Percentiles rank a stretch among this genome's conserved stretches.
These are phyloP conservation scores for Trametes cingulata DNA, from an alignment of 768 basidiomycete genomes.

Conservation along the genomic window DNA sequence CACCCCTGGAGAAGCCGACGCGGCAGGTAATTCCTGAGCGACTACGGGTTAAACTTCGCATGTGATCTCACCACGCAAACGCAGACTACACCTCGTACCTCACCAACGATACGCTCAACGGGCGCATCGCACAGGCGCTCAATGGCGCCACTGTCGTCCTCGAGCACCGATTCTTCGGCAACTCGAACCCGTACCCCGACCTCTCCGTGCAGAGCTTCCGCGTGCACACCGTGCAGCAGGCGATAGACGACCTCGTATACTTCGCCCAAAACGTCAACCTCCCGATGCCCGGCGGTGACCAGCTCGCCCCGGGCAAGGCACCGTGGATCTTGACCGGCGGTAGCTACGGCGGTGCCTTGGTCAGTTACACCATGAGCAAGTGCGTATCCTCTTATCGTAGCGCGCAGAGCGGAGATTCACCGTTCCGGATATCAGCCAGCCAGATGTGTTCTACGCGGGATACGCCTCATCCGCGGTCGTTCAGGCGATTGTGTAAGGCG, in stretches of 20 bases:
- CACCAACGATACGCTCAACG: slow-evolving; percentile 61
- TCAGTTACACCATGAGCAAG: slow-evolving; percentile 67
- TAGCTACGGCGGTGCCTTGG: slow-evolving; percentile 42
- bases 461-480: slow-evolving; percentile 65
- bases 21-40: slow-evolving; percentile 37
- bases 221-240: slow-evolving; percentile 67
- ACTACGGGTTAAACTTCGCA: not conserved
- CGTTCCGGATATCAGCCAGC: slow-evolving; percentile 41
- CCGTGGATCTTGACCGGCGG: slow-evolving; percentile 42
- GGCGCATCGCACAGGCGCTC: slow-evolving; percentile 63
- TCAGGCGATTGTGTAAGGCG: slow-evolving; percentile 45
- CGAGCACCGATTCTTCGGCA: slow-evolving; percentile 76
- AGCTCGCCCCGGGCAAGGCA: slow-evolving; percentile 50
- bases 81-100: slow-evolving; percentile 46
- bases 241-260: slow-evolving; percentile 67
- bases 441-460: slow-evolving; percentile 56
- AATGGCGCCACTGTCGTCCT: slow-evolving; percentile 62
- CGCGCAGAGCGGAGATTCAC: not conserved
- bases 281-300: slow-evolving; percentile 63
- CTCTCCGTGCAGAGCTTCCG: slow-evolving; percentile 55
- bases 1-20: slow-evolving; percentile 68
- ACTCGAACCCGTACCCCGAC: slow-evolving; percentile 64
- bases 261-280: slow-evolving; percentile 65
- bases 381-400: slow-evolving; percentile 28
- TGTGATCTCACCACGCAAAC: not conserved